Conservation (phyloP, 1,284 basidiomycete species). For the Vanrija humicola region DNA sequence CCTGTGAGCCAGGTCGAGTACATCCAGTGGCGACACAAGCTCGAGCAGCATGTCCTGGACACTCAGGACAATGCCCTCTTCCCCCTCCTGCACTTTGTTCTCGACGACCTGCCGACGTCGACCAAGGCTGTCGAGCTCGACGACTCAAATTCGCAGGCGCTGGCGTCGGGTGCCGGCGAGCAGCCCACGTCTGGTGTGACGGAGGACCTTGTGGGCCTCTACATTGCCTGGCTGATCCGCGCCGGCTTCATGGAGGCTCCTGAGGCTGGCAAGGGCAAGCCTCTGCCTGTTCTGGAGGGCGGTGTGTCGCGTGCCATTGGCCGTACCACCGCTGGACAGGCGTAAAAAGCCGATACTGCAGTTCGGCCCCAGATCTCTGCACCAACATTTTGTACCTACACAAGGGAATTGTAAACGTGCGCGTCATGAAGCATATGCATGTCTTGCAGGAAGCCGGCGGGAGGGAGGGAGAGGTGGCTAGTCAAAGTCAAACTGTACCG, state of each 20-base stretch:
- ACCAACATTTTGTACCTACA: too few species aligned
- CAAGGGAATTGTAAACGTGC: too few species aligned
- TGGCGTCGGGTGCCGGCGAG: slow-evolving; percentile 58
- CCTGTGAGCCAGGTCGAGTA: slow-evolving; percentile 76
- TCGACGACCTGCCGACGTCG: slow-evolving; percentile 94
- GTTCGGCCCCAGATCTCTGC: too few species aligned
- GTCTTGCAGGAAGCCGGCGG: too few species aligned
- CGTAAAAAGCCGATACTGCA: not conserved
- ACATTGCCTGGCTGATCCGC: slow-evolving; percentile 89
- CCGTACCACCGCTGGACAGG: slow-evolving; percentile 41
- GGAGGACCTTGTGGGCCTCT: slow-evolving; percentile 72
- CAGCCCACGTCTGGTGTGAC: slow-evolving; percentile 65
- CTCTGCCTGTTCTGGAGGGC: slow-evolving; percentile 44
- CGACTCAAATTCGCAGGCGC: slow-evolving; percentile 71
- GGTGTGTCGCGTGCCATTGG: slow-evolving; percentile 47
- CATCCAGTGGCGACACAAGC: slow-evolving; percentile 80
- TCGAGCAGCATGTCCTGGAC: slow-evolving; percentile 93
- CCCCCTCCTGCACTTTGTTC: slow-evolving; percentile 92
- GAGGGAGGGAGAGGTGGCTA: too few species aligned
- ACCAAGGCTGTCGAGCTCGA: slow-evolving; percentile 92
- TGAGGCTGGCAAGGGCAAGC: slow-evolving; percentile 33
- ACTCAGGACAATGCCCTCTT: slow-evolving; percentile 94
- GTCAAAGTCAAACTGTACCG: too few species aligned
- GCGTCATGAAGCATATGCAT: too few species aligned
- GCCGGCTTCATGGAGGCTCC: slow-evolving; percentile 81